Base-by-base conservation (phyloP, 1,284 basidiomycete species). In the Sanghuangporus sanghuang region DNA sequence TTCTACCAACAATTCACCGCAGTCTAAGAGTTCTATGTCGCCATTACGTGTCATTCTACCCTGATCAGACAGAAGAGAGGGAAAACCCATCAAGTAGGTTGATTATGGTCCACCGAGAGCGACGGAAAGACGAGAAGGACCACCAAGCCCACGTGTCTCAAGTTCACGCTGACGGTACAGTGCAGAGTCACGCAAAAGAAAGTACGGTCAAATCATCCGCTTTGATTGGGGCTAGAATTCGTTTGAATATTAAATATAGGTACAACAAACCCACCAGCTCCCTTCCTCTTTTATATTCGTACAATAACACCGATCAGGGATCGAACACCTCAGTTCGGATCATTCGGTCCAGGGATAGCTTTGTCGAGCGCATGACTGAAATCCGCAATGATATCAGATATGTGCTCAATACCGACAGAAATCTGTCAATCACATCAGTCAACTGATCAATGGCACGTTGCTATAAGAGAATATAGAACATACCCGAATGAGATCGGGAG, bases 381-480 rank as follows among this genome's bases (percentile, higher is more conserved):
- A 75, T 95, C 93, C 11, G 90, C 90, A 68, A 93, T 89, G 72
- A 94, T 94, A 71, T 94, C 92, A 46, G 80, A 80, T 70, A 94
- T 93, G 68, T 86, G 87, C 75, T 96, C 94, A 67, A 92, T 92
- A n/a, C 93, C 93, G 52, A 89, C 86, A 3, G 83, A 80, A 6
- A 85, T 81, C 82, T 84, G 67, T 57, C 49, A 36, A 48, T 27
- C 6, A 58, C 6, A 44, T 66, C 5, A 64, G 61, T 38, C 6
- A 35, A 9, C 12, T 49, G 21, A 38, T 39, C 7, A 23, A 11
- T 27, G 7, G 18, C 48, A 9, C 16, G 21, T 49, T 36, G 32
- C 54, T 12, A 6, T 40, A 14, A 12, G 44, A 21, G 23, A 11
- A 57, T 40, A 40, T 27, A 42, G 14, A 21, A 11, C 85, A 68